Percentiles rank a stretch among this genome's conserved stretches.
phyloP scores from a whole-genome alignment of 345 rosid species.

The Alliaria petiolata region DNA sequence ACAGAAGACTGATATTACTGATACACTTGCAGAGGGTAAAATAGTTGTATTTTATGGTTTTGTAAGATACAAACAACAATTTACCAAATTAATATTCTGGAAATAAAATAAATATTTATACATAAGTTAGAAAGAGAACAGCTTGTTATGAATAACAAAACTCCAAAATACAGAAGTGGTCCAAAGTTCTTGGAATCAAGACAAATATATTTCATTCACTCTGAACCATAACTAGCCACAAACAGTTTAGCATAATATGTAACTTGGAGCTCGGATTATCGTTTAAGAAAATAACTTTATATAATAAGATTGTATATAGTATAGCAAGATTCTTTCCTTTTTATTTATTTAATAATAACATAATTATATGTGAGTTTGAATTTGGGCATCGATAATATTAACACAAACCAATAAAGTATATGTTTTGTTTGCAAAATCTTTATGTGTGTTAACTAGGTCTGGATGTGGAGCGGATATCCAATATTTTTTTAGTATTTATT shows the following conservation, averaged over 20 bases:
- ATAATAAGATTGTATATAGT: background rate
- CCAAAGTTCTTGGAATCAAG: slow-evolving; percentile 18
- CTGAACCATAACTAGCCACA: slow-evolving; percentile 21
- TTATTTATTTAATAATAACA: background rate
- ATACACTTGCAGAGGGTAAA: slow-evolving; percentile 16
- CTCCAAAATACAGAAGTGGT: slow-evolving; percentile 20
- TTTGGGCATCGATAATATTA: background rate
- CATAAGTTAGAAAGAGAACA: slow-evolving; percentile 19
- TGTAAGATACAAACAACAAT: slow-evolving; percentile 11
- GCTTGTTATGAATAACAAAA: slow-evolving; percentile 9
- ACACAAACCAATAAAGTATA: background rate
- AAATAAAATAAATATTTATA: slow-evolving; percentile 1
- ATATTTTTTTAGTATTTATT: too few species aligned
- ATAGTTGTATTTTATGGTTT: slow-evolving; percentile 17
- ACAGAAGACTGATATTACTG: slow-evolving; percentile 17
- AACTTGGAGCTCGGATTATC: slow-evolving; percentile 9
- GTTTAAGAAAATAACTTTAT: background rate
- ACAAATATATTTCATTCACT: slow-evolving; percentile 33
- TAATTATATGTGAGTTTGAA: background rate
- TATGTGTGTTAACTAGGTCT: background rate
- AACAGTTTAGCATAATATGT: background rate
- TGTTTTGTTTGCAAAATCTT: background rate
- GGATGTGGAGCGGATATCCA: too few species aligned
- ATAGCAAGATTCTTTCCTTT: background rate
- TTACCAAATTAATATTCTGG: slow-evolving; percentile 1